Evolutionary conservation across 441 rosid species (phyloP), one percentile per base, ranked within the genome.

Genomic region (Kokia cookei): DNA sequence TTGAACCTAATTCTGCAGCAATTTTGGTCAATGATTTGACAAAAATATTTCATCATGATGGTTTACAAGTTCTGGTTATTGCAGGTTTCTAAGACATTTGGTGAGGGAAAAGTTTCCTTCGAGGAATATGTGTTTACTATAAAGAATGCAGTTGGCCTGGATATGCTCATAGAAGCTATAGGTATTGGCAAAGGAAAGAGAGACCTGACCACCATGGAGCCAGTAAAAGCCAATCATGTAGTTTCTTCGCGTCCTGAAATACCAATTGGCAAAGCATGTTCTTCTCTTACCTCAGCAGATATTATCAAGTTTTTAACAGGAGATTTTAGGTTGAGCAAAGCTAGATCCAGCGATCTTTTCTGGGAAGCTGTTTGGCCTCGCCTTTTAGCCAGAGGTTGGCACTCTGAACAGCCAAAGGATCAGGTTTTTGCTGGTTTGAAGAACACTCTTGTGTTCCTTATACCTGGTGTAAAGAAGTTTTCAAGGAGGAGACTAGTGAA

Each of bases 301-400:
- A 84, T 89, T 63, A 78, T 86, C 76, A 78, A 83, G 76, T 78
- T 84, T 73, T 83, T 87, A 53, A 86, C 86, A 0, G 91, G 93
- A 51, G 84, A 78, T 75, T 82, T 78, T 76, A 75, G 93, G 72
- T 73, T 89, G 79, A 89, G 93, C 74, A 89, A 89, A 80, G 87
- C 90, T n/a, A 82, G 87, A 47, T 86, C 90, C 13, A 82, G 61
- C 63, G 89, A 89, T 76, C 88, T 87, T 50, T 87, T 89, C 82
- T 87, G 91, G 91, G 91, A 89, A 80, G 91, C 91, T 73, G 87
- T 89, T 73, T 89, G 91, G 90, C 91, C 91, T 73, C 87, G 90
- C 12, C 82, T 89, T 19, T 80, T 86, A 73, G 93, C 90, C 40
- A 84, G 87, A 75, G 93, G 91, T 32, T 89, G 93, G 93, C 90